Evolutionary conservation across 208 protist species (phyloP).

Genomic region (Trypanosomatidae sp.): DNA sequence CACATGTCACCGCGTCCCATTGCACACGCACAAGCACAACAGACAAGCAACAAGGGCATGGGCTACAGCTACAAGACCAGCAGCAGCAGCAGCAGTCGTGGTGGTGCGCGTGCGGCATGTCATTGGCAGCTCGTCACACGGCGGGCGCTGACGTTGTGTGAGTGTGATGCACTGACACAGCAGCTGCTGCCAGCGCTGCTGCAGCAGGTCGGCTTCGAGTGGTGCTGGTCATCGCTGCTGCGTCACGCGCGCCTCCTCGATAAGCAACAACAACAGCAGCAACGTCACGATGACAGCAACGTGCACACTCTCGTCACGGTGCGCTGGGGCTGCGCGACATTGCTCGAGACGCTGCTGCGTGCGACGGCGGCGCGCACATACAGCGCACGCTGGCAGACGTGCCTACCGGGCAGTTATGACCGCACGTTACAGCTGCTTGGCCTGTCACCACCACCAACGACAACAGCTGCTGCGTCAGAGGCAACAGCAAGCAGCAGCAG

Average conservation of each 20-base stretch:
- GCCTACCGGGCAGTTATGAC: slow-evolving; percentile 57
- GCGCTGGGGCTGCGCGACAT: slow-evolving; percentile 15
- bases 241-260: slow-evolving; percentile 31
- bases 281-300: not conserved
- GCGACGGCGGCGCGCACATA: slow-evolving; percentile 37
- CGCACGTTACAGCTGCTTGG: slow-evolving; percentile 15
- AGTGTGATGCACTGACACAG: slow-evolving; percentile 3
- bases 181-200: slow-evolving; percentile 44
- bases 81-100: too few species aligned
- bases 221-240: slow-evolving; percentile 65
- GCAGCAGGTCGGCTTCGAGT: slow-evolving; percentile 70
- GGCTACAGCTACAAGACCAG: not conserved
- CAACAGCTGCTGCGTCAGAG: not conserved
- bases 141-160: too few species aligned
- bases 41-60: not conserved
- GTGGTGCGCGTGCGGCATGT: not conserved
- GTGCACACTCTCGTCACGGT: slow-evolving; percentile 4
- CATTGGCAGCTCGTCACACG: not conserved
- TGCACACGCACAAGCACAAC: not conserved
- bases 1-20: slow-evolving; percentile 1
- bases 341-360: slow-evolving; percentile 34
- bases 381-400: slow-evolving; percentile 29
- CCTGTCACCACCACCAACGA: slow-evolving; percentile 5
- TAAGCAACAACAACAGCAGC: slow-evolving; percentile 11
- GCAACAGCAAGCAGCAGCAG: not conserved